A percentile compares a stretch with the other conserved stretches of the same genome.
These are phyloP conservation scores for Pichia sp. DNA, from an alignment of 1,139 yeast species.

Conservation along the genomic window DNA sequence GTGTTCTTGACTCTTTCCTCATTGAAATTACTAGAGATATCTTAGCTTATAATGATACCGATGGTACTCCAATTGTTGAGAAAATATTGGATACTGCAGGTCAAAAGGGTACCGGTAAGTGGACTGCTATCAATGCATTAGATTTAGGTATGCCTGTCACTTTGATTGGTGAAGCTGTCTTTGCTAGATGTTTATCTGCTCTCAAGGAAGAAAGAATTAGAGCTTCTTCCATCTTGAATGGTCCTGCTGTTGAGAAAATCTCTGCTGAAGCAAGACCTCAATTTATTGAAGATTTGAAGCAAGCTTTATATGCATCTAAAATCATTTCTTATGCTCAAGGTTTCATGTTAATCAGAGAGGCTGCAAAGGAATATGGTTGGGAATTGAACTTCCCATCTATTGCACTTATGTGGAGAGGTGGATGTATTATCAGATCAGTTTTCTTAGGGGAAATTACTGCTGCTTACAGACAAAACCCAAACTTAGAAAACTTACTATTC, in stretches of 20 bases:
- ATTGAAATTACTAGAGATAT: slow-evolving; percentile 96
- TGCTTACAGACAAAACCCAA: slow-evolving; percentile 91
- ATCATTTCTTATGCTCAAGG: slow-evolving; percentile 98
- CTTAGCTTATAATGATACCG: slow-evolving; percentile 79
- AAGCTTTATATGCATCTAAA: slow-evolving; percentile 97
- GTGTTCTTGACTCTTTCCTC: slow-evolving; percentile 95
- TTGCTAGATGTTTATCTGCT: slow-evolving; percentile 92
- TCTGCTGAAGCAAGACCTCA: slow-evolving; percentile 66
- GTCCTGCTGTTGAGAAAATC: slow-evolving; percentile 55
- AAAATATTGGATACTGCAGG: slow-evolving; percentile 96
- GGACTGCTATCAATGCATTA: slow-evolving; percentile 98
- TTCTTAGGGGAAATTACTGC: slow-evolving; percentile 95
- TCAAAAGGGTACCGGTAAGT: slow-evolving; percentile 99
- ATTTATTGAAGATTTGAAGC: slow-evolving; percentile 91
- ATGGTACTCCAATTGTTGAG: slow-evolving; percentile 89
- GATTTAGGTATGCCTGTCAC: slow-evolving; percentile 99
- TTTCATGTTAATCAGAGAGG: slow-evolving; percentile 98
- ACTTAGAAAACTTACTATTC: slow-evolving; percentile 91
- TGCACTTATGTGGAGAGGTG: slow-evolving; percentile 99
- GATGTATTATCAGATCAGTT: slow-evolving; percentile 98
- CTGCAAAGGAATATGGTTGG: slow-evolving; percentile 96
- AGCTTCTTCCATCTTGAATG: slow-evolving; percentile 72
- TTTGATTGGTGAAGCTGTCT: slow-evolving; percentile 97
- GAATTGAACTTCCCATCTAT: slow-evolving; percentile 95
- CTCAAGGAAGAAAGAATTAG: slow-evolving; percentile 82